Evolutionary conservation across 2,329 filamentous ascomycete genomes (phyloP).

Genomic region (Aureobasidium vineae): DNA sequence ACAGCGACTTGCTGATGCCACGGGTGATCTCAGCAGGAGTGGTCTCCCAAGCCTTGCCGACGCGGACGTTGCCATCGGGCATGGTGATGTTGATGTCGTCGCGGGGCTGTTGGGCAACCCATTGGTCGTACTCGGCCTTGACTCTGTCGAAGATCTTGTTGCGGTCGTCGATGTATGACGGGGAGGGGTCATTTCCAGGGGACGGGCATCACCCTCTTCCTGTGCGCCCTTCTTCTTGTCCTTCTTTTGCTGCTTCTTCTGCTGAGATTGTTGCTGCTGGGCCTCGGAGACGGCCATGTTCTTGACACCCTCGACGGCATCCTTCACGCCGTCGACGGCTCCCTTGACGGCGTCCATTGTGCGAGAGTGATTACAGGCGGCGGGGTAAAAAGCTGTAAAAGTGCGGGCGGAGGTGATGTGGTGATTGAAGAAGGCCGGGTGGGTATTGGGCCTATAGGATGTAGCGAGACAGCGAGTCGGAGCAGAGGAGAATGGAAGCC

Average conservation of each 20-base stretch:
- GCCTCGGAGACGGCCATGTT: slow-evolving; percentile 52
- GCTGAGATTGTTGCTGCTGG: slow-evolving; percentile 32
- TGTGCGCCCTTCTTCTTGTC: slow-evolving; percentile 51
- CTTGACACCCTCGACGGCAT: slow-evolving; percentile 59
- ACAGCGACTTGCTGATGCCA: slow-evolving; percentile 79
- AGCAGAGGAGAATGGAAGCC: background rate
- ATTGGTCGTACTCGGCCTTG: slow-evolving; percentile 78
- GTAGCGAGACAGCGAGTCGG: background rate
- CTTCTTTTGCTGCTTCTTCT: slow-evolving; percentile 45
- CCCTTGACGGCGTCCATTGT: slow-evolving; percentile 27
- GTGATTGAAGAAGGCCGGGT: background rate
- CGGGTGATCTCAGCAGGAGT: slow-evolving; percentile 76
- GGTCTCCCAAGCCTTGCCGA: slow-evolving; percentile 86
- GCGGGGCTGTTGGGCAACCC: slow-evolving; percentile 67
- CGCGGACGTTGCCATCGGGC: slow-evolving; percentile 66
- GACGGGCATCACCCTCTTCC: slow-evolving; percentile 41
- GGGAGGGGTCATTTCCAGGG: slow-evolving; percentile 53
- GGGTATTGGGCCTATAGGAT: background rate
- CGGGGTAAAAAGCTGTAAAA: slow-evolving; percentile 22
- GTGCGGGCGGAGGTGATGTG: slow-evolving; percentile 11
- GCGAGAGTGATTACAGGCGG: slow-evolving; percentile 5
- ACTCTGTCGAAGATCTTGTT: slow-evolving; percentile 85
- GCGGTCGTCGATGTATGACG: slow-evolving; percentile 78
- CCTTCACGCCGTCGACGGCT: slow-evolving; percentile 28
- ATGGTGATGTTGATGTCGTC: slow-evolving; percentile 73